phyloP scores from a whole-genome alignment of 495 filamentous ascomycete species.

The Durotheca rogersii region DNA sequence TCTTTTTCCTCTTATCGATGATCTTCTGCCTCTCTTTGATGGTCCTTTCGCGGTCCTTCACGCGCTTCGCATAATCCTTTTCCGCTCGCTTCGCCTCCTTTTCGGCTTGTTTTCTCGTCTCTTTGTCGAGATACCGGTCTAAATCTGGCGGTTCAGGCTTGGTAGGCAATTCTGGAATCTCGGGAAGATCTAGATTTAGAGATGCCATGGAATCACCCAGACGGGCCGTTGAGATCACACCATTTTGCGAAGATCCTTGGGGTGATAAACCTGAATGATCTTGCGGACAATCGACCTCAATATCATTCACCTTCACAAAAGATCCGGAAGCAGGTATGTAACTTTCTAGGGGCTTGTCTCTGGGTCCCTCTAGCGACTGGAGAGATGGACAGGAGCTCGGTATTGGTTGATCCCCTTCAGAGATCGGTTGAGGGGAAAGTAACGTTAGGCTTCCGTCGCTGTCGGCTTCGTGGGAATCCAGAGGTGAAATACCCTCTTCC shows the following conservation, averaged over 20 bases:
- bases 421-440: slow-evolving; percentile 30
- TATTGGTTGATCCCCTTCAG: slow-evolving; percentile 16
- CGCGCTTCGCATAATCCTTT: slow-evolving; percentile 60
- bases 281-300: not conserved
- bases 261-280: not conserved
- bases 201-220: slow-evolving; percentile 19
- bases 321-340: not conserved
- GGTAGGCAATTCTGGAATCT: slow-evolving; percentile 44
- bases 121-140: slow-evolving; percentile 56
- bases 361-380: not conserved
- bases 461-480: slow-evolving; percentile 10
- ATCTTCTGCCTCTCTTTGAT: slow-evolving; percentile 61
- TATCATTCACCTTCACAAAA: not conserved
- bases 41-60: slow-evolving; percentile 64
- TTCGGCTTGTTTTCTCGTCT: slow-evolving; percentile 62
- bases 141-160: slow-evolving; percentile 51
- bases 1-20: slow-evolving; percentile 56
- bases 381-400: not conserved
- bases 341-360: not conserved
- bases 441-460: slow-evolving; percentile 19
- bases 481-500: slow-evolving; percentile 1
- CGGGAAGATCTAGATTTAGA: slow-evolving; percentile 40
- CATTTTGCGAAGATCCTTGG: slow-evolving; percentile 4
- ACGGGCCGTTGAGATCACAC: slow-evolving; percentile 8
- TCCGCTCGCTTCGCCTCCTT: slow-evolving; percentile 57